Evolutionary conservation across 306 rosid genomes (phyloP).

Genomic region (Cicer judaicum): DNA sequence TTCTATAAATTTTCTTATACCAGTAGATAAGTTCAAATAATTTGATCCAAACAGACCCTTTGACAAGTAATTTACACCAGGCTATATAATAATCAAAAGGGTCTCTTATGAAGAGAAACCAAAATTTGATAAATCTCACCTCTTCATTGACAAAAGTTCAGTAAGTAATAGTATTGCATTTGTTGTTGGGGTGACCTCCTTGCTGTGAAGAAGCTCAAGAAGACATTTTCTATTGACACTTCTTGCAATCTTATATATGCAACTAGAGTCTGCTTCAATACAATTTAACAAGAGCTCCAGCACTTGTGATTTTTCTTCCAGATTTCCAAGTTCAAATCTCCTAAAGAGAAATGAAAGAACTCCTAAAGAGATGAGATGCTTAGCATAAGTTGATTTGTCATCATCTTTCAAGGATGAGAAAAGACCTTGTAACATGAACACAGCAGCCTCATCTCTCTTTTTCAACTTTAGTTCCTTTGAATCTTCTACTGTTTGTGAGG

Average conservation of each 20-base stretch:
- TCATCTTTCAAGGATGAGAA: constrained; percentile 55
- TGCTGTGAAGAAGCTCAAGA: constrained; percentile 66
- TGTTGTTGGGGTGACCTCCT: constrained; percentile 53
- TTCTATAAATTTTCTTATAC: no score
- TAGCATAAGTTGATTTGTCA: constrained; percentile 60
- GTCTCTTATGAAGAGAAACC: not conserved
- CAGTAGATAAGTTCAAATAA: no score
- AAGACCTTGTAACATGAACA: constrained; percentile 59
- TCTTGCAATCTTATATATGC: constrained; percentile 61
- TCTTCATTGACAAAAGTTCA: constrained; percentile 63
- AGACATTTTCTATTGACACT: constrained; percentile 60
- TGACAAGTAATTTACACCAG: not conserved
- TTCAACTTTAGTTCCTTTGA: constrained; percentile 43
- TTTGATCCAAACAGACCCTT: no score
- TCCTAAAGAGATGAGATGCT: constrained; percentile 59
- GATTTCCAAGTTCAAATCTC: constrained; percentile 61
- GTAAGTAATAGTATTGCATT: constrained; percentile 60
- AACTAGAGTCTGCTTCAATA: constrained; percentile 59
- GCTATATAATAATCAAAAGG: not conserved
- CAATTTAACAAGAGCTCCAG: constrained; percentile 54
- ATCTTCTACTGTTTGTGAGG: constrained; percentile 52
- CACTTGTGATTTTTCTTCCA: constrained; percentile 63
- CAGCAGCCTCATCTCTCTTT: constrained; percentile 48
- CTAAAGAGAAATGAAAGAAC: constrained; percentile 62
- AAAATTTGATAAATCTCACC: constrained; percentile 42